These are phyloP conservation scores for Fusarium nygamai DNA, from an alignment of 2,329 filamentous ascomycete species.

Conservation along the genomic window DNA sequence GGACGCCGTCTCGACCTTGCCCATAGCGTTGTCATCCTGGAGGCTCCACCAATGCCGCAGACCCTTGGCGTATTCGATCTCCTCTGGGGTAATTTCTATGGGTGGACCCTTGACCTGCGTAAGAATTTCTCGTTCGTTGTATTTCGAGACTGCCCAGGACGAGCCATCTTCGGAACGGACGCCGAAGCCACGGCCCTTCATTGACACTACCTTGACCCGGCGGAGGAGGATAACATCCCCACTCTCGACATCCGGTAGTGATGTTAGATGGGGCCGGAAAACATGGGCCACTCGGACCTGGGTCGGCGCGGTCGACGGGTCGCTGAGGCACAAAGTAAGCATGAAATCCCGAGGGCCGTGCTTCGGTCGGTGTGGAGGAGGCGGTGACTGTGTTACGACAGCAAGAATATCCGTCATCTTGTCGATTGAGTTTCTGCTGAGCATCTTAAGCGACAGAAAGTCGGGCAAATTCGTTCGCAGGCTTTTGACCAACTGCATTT, in stretches of 20 bases:
- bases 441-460: constrained; percentile 60
- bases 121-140: constrained; percentile 50
- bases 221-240: constrained; percentile 70
- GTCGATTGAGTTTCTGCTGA: constrained; percentile 61
- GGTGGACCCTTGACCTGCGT: constrained; percentile 69
- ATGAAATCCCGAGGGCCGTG: constrained; percentile 68
- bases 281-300: constrained; percentile 65
- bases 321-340: constrained; percentile 66
- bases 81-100: constrained; percentile 63
- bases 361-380: constrained; percentile 64
- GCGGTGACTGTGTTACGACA: constrained; percentile 62
- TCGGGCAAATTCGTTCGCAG: constrained; percentile 63
- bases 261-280: constrained; percentile 66
- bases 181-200: constrained; percentile 65
- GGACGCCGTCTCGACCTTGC: constrained; percentile 60
- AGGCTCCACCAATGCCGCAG: constrained; percentile 61
- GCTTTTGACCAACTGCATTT: constrained; percentile 57
- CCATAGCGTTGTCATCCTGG: constrained; percentile 58
- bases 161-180: constrained; percentile 64
- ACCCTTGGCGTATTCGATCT: constrained; percentile 59
- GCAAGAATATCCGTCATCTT: constrained; percentile 64
- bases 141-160: constrained; percentile 71
- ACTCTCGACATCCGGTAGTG: constrained; percentile 62
- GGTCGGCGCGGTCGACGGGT: constrained; percentile 62
- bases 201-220: constrained; percentile 63